Base-by-base conservation (phyloP, 2,329 filamentous ascomycete species). In the Diaporthe humulicola region DNA sequence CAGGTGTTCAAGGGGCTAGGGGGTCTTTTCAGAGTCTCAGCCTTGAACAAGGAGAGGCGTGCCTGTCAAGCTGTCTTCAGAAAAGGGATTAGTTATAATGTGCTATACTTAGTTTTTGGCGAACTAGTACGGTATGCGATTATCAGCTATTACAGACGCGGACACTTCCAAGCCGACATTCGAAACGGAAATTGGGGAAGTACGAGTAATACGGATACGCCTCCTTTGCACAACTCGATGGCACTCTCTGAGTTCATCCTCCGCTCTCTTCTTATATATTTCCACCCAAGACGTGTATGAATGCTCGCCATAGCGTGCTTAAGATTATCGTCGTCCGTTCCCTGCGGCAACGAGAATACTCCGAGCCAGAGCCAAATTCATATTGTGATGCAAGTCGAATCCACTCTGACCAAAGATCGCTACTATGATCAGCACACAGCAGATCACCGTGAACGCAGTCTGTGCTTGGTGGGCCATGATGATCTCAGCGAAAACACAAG, bases 371-470 rank as follows among this genome's bases (percentile, higher is more conserved):
- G 33, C 15, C 48, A 54, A 40, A 25, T 52, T 50, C 22, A 10
- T 3, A 22, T 22, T 5, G n/a, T 22, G 22, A 54, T 19, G 9
- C 48, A 40, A 25, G 45, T 69, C 12, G 48, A 54, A 40, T 28
- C 48, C 33, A 69, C 33, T 54, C 19, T 17, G 1, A 19, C 64
- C 33, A 69, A 69, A 69, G 64, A 54, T 54, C 48, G 64, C 64
- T 69, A 28, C n/a, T 54, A 69, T 69, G 64, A 69, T 69, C 48
- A 38, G 33, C 64, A 4, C 22, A 25, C n/a, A 28, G 64, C 33
- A 69, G 45, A 69, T 69, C 64, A 42, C 48, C 22, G 8, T 22
- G 48, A 69, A 69, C 64, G 54, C 33, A 36, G 33, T 54, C 64
- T 54, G 64, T 69, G 64, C 64, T 54, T 54, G 64, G 33, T 40